These are phyloP conservation scores for Persicaria maculosa DNA, from an alignment of 148 eudicot genomes.

Conservation along the genomic window DNA sequence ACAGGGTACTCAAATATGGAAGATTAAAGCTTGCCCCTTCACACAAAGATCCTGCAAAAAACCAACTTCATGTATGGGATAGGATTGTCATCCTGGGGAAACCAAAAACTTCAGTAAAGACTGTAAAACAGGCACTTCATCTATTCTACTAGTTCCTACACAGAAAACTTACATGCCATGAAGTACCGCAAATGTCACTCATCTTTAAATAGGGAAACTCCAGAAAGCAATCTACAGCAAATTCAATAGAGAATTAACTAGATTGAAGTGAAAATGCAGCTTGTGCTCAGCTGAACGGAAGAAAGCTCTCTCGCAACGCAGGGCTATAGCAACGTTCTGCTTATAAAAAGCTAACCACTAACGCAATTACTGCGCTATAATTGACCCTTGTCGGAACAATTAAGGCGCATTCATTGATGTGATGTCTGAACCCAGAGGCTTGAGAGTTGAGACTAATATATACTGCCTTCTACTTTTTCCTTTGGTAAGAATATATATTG, in stretches of 20 bases:
- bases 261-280: slow-evolving; percentile 1
- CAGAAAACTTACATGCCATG: slow-evolving; percentile 10
- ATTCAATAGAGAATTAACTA: slow-evolving; percentile 11
- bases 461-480: background rate
- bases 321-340: background rate
- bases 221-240: slow-evolving; percentile 14
- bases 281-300: background rate
- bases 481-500: background rate
- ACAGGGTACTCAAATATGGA: background rate
- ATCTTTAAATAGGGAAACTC: slow-evolving; percentile 12
- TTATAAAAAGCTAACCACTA: slow-evolving; percentile 6
- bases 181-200: slow-evolving; percentile 11
- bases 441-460: background rate
- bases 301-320: background rate
- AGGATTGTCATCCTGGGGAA: slow-evolving; percentile 7
- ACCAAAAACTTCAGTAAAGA: background rate
- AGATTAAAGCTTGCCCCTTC: background rate
- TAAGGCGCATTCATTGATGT: slow-evolving; percentile 8
- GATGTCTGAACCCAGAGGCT: background rate
- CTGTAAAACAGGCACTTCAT: background rate
- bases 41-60: background rate
- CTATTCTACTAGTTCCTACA: slow-evolving; percentile 10
- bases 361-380: slow-evolving; percentile 3
- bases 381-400: slow-evolving; percentile 5
- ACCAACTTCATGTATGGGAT: background rate